phyloP scores from a whole-genome alignment of 1,284 basidiomycete species.

The Waitea zeae region DNA sequence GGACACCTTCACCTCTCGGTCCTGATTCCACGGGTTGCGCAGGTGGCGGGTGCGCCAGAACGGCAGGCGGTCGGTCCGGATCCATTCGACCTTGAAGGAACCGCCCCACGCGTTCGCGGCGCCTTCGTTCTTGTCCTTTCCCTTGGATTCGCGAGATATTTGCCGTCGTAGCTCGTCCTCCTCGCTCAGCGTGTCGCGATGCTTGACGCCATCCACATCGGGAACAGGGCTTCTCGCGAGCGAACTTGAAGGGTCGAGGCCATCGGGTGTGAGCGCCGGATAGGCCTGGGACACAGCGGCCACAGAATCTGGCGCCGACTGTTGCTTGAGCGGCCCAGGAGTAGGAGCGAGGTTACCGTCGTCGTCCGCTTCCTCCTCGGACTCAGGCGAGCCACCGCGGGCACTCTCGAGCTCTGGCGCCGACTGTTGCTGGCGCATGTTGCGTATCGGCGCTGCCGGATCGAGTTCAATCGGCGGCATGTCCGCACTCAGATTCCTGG shows the following conservation, averaged over 20 bases:
- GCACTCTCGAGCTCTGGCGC: not conserved
- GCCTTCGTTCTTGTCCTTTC: too few species aligned
- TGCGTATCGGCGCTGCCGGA: not conserved
- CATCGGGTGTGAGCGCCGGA: too few species aligned
- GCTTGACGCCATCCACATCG: conserved; percentile 7
- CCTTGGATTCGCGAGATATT: too few species aligned
- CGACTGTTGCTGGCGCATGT: not conserved
- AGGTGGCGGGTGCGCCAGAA: conserved; percentile 67
- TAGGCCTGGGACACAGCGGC: too few species aligned
- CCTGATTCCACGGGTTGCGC: conserved; percentile 88
- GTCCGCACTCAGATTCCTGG: too few species aligned
- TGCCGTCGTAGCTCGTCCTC: too few species aligned
- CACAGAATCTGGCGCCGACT: too few species aligned
- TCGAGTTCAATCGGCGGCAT: not conserved
- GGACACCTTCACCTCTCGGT: conserved; percentile 81
- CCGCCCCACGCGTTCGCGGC: conserved; percentile 41
- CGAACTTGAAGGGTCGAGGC: too few species aligned
- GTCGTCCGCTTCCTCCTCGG: conserved; percentile 9
- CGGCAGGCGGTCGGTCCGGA: conserved; percentile 57
- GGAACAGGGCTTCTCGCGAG: too few species aligned
- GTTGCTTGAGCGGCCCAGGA: too few species aligned
- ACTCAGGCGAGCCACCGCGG: not conserved
- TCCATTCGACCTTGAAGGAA: conserved; percentile 77
- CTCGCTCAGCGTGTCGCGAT: conserved; percentile 3
- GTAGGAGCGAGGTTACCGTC: too few species aligned